Conservation (phyloP, 306 rosid species). For the Vigna nakashimae region DNA sequence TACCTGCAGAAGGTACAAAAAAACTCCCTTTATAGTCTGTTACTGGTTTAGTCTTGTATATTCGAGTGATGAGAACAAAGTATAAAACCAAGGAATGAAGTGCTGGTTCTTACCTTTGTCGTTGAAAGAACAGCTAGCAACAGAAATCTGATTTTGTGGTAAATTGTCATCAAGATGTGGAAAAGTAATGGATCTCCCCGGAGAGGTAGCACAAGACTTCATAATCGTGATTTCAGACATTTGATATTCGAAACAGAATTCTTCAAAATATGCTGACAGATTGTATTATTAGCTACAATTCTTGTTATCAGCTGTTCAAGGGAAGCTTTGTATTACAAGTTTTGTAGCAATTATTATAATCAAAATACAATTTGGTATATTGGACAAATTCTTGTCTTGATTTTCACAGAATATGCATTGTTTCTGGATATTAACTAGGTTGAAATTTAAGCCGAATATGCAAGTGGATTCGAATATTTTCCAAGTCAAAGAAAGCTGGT, state of each 20-base stretch:
- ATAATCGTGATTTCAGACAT: constrained; percentile 39
- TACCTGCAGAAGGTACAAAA: constrained; percentile 38
- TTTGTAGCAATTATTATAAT: background rate
- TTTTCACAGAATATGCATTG: constrained; percentile 28
- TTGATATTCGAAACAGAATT: constrained; percentile 33
- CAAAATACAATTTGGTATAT: background rate
- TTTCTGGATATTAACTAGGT: constrained; percentile 9
- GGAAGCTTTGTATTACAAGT: background rate
- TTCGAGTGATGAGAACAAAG: constrained; percentile 6
- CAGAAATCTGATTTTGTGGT: constrained; percentile 46
- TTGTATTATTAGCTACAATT: background rate
- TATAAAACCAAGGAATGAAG: constrained; percentile 26
- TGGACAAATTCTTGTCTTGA: background rate
- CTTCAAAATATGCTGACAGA: constrained; percentile 10
- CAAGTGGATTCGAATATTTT: constrained; percentile 2
- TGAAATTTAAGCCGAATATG: constrained; percentile 4
- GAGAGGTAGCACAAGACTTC: constrained; percentile 43
- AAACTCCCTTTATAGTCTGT: background rate
- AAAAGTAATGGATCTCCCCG: constrained; percentile 36
- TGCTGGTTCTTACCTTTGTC: constrained; percentile 51
- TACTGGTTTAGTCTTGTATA: background rate
- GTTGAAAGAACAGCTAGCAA: constrained; percentile 42
- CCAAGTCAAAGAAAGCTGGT: constrained; percentile 25
- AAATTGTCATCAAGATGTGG: constrained; percentile 45
- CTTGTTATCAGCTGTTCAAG: background rate